phyloP scores from a whole-genome alignment of 768 basidiomycete genomes.

The Phaeotremella fagi region DNA sequence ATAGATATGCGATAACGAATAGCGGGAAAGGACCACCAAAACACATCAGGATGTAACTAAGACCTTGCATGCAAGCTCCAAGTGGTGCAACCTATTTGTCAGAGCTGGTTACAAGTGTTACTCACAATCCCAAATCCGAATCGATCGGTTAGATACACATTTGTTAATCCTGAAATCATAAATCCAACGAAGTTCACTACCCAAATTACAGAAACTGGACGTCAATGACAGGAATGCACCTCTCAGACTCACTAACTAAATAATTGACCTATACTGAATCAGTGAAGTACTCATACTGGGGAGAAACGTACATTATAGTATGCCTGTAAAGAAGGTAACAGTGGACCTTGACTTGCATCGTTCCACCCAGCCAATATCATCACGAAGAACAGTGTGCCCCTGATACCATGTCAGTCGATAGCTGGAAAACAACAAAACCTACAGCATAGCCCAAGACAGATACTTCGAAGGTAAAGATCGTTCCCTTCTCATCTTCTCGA shows the following conservation, averaged over 20 bases:
- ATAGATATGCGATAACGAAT: conserved; percentile 51
- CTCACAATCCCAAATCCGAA: conserved; percentile 45
- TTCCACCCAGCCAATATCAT: conserved; percentile 60
- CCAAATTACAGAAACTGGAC: conserved; percentile 60
- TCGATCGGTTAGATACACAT: conserved; percentile 52
- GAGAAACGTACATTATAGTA: conserved; percentile 52
- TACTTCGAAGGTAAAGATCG: background rate
- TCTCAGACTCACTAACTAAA: conserved; percentile 24
- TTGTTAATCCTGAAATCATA: conserved; percentile 53
- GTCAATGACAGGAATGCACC: background rate
- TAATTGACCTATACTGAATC: conserved; percentile 25
- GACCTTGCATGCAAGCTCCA: conserved; percentile 24
- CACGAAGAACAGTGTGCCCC: conserved; percentile 25
- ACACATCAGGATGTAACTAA: conserved; percentile 49
- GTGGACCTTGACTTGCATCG: conserved; percentile 67
- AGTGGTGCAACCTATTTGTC: conserved; percentile 15
- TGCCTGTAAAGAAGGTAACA: conserved; percentile 66
- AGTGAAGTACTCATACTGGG: background rate
- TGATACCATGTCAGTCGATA: background rate
- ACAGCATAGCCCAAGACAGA: background rate
- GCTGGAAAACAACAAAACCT: background rate
- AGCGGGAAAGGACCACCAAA: conserved; percentile 53
- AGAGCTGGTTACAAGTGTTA: background rate
- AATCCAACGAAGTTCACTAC: conserved; percentile 53
- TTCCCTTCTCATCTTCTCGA: background rate